Evolutionary conservation across 2,329 filamentous ascomycete genomes (phyloP), one percentile per base, ranked within the genome.

Genomic region (Zelopaecilomyces penicillatus): DNA sequence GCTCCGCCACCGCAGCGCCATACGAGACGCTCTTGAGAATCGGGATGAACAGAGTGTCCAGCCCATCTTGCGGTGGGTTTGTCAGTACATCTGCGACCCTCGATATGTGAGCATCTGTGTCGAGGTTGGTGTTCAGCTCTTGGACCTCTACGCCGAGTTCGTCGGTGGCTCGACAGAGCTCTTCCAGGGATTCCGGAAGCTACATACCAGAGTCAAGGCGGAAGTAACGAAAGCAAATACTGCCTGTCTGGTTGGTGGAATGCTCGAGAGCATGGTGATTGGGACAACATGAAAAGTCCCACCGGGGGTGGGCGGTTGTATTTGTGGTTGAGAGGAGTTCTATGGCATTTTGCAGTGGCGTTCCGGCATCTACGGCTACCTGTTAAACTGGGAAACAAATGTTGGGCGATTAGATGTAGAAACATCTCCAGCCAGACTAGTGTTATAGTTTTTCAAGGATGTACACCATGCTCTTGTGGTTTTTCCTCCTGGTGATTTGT

Each of bases 71-170:
- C 78, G 77, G 58, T 97, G 90, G 89, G 75, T 91, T 7, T 80
- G 81, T 62, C 82, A 78, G 54, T 80, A 91, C 65, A 84, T 98
- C 54, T 75, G 82, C 34, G 85, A 96, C 60, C 87, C 91, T 31
- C 80, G 87, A 44, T 85, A 93, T 61, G 81, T 93, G 39, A 76
- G 76, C 48, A 69, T 95, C 31, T 89, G 87, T 57, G 85, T 89
- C 27, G 91, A 97, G 63, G 80, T 93, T 26, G 83, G 84, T 11
- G 76, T 94, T 57, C 75, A 89, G 47, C 71, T 97, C 32, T 70
- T 97, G 19, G 91, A 98, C 58, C 70, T 97, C 33, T 98, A 97
- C 63, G 82, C 85, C 30, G 83, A 87, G 60, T 85, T 88, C 54
- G 74, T 89, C 27, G 85, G 80, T 2, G 80, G 82, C 41, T 89